Base-by-base conservation (phyloP, 176 grass and related monocot species). In the Poa annua region DNA sequence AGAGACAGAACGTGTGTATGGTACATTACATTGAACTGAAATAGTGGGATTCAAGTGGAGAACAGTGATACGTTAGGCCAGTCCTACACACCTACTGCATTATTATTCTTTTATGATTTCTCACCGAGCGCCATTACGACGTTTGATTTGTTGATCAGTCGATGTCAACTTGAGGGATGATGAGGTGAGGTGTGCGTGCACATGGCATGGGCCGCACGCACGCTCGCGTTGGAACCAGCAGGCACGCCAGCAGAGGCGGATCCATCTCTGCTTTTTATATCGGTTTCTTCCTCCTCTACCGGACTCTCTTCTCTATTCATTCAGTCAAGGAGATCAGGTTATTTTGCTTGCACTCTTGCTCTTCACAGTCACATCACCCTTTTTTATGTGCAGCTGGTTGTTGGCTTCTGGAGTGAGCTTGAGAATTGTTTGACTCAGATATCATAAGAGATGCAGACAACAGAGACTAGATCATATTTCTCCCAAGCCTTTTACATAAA, bases 131-230 rank as follows among this genome's bases (percentile, higher is more conserved):
- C 65, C 65, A 68, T 68, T 68, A 39, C 35, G 65, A 12, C 65
- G 65, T 3, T 67, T 67, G 65, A 67, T 39, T 20, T 26, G 71
- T 74, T 73, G 26, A 64, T 64, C 61, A 33, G 26, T 64, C 47
- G 1, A 74, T 52, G 71, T 50, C 42, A 74, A 51, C 71, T 29
- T 76, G 52, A 20, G 67, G 57, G 12, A 32, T 16, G 61, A 67
- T 75, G 78, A 86, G 78, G 64, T 75, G 78, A 86, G 78, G 64
- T 67, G 70, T 47, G 77, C 53, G 70, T 47, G 77, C 53, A 72
- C 34, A 14, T 74, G 42, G 84, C 76, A 85, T 72, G 84, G 83
- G 84, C 25, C 38, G 75, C 83, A 85, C 36, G 74, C 75, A 36
- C 68, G 63, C 75, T 25, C 68, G 63, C 32, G 1, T 61, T 34